Evolutionary conservation across 768 basidiomycete species (phyloP).

Genomic region (Leccinum boreale): DNA sequence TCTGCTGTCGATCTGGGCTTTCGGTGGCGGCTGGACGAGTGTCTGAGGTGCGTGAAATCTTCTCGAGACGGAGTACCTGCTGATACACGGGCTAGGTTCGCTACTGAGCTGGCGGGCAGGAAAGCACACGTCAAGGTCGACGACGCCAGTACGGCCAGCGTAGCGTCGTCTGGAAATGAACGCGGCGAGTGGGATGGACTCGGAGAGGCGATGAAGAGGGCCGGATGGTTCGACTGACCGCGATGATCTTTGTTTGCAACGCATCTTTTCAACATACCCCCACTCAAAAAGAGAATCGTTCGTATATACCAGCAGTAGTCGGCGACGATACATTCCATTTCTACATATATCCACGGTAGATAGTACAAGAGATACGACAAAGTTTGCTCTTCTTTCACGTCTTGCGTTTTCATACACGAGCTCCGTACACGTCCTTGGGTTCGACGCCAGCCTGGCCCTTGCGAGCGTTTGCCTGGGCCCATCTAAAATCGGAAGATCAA

Average conservation of each 20-base stretch:
- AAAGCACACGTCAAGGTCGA: constrained; percentile 41
- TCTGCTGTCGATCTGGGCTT: constrained; percentile 33
- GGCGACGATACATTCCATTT: neutral
- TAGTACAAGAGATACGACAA: constrained; percentile 3
- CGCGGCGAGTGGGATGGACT: constrained; percentile 63
- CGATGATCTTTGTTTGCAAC: neutral
- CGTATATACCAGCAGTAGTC: neutral
- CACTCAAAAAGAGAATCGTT: neutral
- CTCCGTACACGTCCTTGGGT: constrained; percentile 77
- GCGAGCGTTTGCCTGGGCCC: constrained; percentile 84
- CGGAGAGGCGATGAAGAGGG: constrained; percentile 67
- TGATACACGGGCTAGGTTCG: constrained; percentile 51
- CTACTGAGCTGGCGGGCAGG: constrained; percentile 77
- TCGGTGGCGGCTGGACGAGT: constrained; percentile 80
- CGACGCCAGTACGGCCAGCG: constrained; percentile 1
- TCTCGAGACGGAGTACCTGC: neutral
- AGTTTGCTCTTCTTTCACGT: neutral
- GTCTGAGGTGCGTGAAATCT: constrained; percentile 51
- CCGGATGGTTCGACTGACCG: constrained; percentile 67
- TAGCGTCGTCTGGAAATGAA: constrained; percentile 28
- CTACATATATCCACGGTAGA: neutral
- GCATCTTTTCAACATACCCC: constrained; percentile 4
- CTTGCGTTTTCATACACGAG: constrained; percentile 40
- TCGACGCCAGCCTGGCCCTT: constrained; percentile 79
- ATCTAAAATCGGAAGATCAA: constrained; percentile 41